Base-by-base conservation (phyloP, 257 asterid species). In the Cordia subcordata region DNA sequence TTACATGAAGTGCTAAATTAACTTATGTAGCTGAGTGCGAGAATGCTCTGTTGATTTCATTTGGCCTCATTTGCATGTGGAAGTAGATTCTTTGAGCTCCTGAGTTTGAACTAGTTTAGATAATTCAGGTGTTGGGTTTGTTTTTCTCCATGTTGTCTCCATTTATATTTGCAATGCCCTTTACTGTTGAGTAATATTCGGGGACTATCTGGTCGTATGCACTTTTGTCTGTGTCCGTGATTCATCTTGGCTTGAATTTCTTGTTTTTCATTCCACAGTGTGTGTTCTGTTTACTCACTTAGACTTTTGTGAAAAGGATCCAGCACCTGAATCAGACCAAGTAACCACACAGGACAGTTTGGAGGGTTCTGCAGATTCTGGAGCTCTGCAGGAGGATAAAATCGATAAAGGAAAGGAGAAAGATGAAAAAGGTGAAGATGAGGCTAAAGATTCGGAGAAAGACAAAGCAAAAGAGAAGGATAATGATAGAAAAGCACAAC, bases 381-480 rank as follows among this genome's bases (percentile, higher is more conserved):
- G 77, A 69, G 69, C 64, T 63, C 57, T 74, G 37, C 71, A 47
- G 15, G 97, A 83, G 68, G 91, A 77, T 61, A 83, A 81, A 79
- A 80, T 72, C 69, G 77, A 68, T 57, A 85, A 79, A 71, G 82
- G 77, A 46, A 78, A 77, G 77, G 93, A 78, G 47, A 88, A 84
- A 73, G 93, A 87, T 66, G 94, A 84, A 60, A 83, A 72, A 66
- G 96, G 81, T 62, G 81, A 82, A 68, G 94, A 87, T 65, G 81
- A 77, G 71, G 69, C 54, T 62, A 88, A 81, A 72, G 92, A 81
- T 45, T 11, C 44, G 1, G 86, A 82, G 53, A 76, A 72, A 74
- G 96, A 90, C 58, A 90, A 81, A 78, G 84, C 85, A 60, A 91
- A 83, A 75, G 99, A 86, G 73, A 93, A 79, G 82, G 97, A 93